These are phyloP conservation scores for Dichotomopilus funicola DNA, from an alignment of 2,329 filamentous ascomycete genomes.

Conservation along the genomic window DNA sequence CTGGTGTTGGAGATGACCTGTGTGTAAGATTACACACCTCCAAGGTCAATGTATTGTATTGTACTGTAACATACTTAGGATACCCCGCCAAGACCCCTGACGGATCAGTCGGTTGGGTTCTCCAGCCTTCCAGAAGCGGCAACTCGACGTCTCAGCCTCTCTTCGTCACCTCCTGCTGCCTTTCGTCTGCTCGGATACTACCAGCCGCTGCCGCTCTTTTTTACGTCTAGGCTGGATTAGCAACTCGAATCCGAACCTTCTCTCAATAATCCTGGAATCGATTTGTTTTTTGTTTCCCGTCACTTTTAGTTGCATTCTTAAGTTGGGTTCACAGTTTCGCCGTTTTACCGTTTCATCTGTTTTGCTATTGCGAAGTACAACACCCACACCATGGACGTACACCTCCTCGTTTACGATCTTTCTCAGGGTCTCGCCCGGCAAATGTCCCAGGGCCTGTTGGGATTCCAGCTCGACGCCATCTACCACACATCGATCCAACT, in stretches of 20 bases:
- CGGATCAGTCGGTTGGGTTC: slow-evolving; percentile 3
- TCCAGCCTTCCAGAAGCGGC: slow-evolving; percentile 16
- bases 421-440: slow-evolving; percentile 54
- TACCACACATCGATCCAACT: slow-evolving; percentile 92
- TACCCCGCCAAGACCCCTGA: slow-evolving; percentile 1
- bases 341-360: neutral
- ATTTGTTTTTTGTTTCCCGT: too few relatives aligned
- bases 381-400: slow-evolving; percentile 56
- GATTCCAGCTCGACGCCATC: slow-evolving; percentile 73
- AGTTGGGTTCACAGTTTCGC: neutral
- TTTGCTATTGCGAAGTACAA: neutral
- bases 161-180: slow-evolving; percentile 20
- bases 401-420: slow-evolving; percentile 73
- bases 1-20: too few relatives aligned
- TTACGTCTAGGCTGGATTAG: neutral
- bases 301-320: too few relatives aligned
- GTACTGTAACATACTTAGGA: neutral
- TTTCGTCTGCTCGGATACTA: neutral
- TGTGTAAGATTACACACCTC: too few relatives aligned
- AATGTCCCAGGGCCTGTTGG: slow-evolving; percentile 47
- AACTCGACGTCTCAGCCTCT: neutral
- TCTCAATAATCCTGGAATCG: too few relatives aligned
- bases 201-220: neutral
- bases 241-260: too few relatives aligned
- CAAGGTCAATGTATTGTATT: neutral